Evolutionary conservation across 768 basidiomycete species (phyloP), one percentile per base, ranked within the genome.

Genomic region (Lyophyllum atratum): DNA sequence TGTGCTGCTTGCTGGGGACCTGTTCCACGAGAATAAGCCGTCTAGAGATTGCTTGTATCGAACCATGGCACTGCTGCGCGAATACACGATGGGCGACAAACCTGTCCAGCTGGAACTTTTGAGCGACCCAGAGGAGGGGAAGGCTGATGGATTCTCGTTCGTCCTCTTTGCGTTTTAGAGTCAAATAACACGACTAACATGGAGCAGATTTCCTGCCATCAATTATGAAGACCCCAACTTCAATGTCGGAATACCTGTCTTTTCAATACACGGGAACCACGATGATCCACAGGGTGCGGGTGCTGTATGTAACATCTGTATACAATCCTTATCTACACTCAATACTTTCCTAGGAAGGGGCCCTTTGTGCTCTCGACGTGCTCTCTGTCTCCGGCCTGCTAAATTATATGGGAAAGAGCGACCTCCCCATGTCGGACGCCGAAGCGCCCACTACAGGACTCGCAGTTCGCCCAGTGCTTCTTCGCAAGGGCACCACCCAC

Each of bases 231-330:
- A 99, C 65, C 85, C 89, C 1, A 98, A 99, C 69, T 79, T 98
- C 55, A 99, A 99, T 69, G 82, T 99, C 49, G 86, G 85, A 3
- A 93, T 97, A n/a, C 97, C 97, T 3, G 91, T 98, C 26, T 99
- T 99, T 74, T 98, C 96, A 0, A 98, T 99, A 50, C 97, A 99
- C 66, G 97, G 97, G 42, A 99, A 99, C 68, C 97, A 99, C 72
- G 97, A 99, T 67, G 97, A 99, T 66, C 97, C 97, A 31, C 97
- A 98, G 74, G 97, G 97, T 19, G 89, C 94, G 21, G 95, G 95
- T 3, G 80, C 90, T 9, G 95, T 94, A 65, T 59, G 92, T 74
- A 3, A 48, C n/a, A 34, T 19, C 29, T n/a, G 19, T 21, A n/a
- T 37, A 19, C 47, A 1, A 39, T 26, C 39, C 7, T 21, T 17